Evolutionary conservation across 2,329 filamentous ascomycete genomes (phyloP).

Genomic region (Lachnellula cervina): DNA sequence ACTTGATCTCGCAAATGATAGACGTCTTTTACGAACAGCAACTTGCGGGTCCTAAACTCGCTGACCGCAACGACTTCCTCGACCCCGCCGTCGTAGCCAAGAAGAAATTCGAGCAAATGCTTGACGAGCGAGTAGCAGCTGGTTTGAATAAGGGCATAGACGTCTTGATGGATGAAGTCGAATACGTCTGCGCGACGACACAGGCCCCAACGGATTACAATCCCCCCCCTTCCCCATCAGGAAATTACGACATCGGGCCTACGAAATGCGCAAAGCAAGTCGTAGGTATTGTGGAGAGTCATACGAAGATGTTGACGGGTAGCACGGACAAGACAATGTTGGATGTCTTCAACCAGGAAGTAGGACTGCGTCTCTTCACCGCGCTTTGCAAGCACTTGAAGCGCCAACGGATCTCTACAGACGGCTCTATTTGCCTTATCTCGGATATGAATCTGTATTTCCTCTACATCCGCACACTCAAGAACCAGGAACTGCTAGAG

Average conservation of each 20-base stretch:
- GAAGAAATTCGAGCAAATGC: conserved; percentile 98
- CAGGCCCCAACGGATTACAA: conserved; percentile 90
- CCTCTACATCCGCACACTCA: conserved; percentile 73
- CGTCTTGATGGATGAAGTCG: conserved; percentile 96
- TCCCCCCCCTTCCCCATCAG: conserved; percentile 47
- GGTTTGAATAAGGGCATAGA: conserved; percentile 97
- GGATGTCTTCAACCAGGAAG: conserved; percentile 97
- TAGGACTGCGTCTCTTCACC: conserved; percentile 85
- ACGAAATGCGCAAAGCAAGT: conserved; percentile 75
- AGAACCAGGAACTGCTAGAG: conserved; percentile 75
- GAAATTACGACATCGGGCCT: conserved; percentile 59
- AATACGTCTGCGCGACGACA: conserved; percentile 86
- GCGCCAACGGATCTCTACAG: conserved; percentile 84
- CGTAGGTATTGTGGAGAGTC: conserved; percentile 78
- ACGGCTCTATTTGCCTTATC: conserved; percentile 87
- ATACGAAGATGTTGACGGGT: conserved; percentile 88
- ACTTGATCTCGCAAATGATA: conserved; percentile 97
- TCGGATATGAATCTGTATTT: conserved; percentile 96
- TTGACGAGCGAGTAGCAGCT: conserved; percentile 92
- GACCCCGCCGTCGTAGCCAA: conserved; percentile 90
- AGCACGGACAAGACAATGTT: conserved; percentile 98
- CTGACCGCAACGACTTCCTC: conserved; percentile 90
- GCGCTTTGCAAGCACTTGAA: conserved; percentile 97
- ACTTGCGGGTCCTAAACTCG: conserved; percentile 73
- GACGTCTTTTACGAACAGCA: conserved; percentile 99